Evolutionary conservation across 2,329 filamentous ascomycete species (phyloP).

Genomic region (Apiospora kogelbergensis): DNA sequence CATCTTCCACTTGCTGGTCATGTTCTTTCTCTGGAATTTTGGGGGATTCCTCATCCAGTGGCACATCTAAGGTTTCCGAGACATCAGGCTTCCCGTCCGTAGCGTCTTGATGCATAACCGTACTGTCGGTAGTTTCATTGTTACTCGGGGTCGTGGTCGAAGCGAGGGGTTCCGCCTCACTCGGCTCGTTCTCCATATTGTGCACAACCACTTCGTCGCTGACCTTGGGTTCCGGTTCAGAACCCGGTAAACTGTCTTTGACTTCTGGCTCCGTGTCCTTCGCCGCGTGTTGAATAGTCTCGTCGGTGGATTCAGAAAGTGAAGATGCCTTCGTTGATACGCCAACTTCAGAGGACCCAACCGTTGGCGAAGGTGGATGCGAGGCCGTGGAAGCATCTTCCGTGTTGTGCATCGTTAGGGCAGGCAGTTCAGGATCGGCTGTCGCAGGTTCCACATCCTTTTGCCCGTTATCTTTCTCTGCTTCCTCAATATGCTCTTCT

Average conservation of each 20-base stretch:
- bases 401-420: conserved; percentile 33
- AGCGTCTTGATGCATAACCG: neutral
- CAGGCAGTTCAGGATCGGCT: conserved; percentile 23
- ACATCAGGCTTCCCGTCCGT: conserved; percentile 13
- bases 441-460: neutral
- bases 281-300: conserved; percentile 47
- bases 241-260: neutral
- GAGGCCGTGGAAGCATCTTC: conserved; percentile 55
- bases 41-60: conserved; percentile 22
- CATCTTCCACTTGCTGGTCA: conserved; percentile 12
- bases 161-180: neutral
- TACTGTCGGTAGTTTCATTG: neutral
- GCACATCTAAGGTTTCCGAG: conserved; percentile 17
- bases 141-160: neutral
- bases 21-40: conserved; percentile 20
- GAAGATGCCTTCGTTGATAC: conserved; percentile 65
- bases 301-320: conserved; percentile 62
- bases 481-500: neutral
- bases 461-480: conserved; percentile 19
- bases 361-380: conserved; percentile 55
- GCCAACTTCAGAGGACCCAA: conserved; percentile 50
- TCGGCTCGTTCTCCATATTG: neutral
- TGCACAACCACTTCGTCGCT: neutral
- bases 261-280: conserved; percentile 27
- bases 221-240: neutral